Conservation (phyloP, 768 basidiomycete species). For the Ramaria sp. region DNA sequence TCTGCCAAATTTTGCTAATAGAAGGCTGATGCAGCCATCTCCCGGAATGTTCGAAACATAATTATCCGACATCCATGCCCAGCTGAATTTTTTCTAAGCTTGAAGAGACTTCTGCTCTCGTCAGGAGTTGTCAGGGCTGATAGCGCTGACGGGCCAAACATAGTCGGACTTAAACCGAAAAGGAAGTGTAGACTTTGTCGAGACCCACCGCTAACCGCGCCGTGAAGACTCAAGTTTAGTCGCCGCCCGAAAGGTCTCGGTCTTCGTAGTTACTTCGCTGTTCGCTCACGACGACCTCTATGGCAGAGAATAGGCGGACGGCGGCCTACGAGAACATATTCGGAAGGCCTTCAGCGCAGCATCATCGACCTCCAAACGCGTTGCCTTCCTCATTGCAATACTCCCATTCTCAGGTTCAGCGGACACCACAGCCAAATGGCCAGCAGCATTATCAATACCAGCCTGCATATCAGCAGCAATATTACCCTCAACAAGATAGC, state of each 20-base stretch:
- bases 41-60: too few relatives aligned
- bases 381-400: slow-evolving; percentile 15
- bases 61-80: too few relatives aligned
- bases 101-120: too few relatives aligned
- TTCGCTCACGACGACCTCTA: background rate
- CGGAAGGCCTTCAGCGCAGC: slow-evolving; percentile 54
- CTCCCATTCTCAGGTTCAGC: slow-evolving; percentile 15
- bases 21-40: too few relatives aligned
- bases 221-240: background rate
- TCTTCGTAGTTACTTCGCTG: background rate
- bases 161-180: too few relatives aligned
- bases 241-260: background rate
- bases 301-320: slow-evolving; percentile 45
- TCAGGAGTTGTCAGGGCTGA: too few relatives aligned
- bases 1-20: too few relatives aligned
- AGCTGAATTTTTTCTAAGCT: too few relatives aligned
- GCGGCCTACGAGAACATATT: slow-evolving; percentile 84
- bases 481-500: slow-evolving; percentile 28
- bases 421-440: slow-evolving; percentile 24
- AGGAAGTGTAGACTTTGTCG: too few relatives aligned
- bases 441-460: slow-evolving; percentile 21
- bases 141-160: too few relatives aligned
- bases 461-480: slow-evolving; percentile 18
- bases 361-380: slow-evolving; percentile 30
- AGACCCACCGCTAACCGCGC: too few relatives aligned